Evolutionary conservation across 495 filamentous ascomycete species (phyloP).

Genomic region (Aspergillus campestris): DNA sequence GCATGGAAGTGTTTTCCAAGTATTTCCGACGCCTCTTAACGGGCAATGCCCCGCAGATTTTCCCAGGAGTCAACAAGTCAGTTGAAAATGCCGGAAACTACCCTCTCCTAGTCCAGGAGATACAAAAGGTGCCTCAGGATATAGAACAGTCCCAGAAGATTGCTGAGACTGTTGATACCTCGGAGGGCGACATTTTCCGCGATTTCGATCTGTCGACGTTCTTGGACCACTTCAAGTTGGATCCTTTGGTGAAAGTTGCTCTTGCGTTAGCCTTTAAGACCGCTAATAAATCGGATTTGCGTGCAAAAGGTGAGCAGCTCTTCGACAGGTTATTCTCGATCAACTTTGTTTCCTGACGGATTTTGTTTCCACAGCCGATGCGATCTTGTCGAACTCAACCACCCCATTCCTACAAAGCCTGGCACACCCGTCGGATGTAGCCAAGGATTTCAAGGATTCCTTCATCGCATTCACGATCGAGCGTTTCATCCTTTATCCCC

Average conservation of each 20-base stretch:
- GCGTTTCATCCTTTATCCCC: conserved; percentile 71
- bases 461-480: conserved; percentile 73
- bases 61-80: conserved; percentile 61
- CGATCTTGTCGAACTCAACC: conserved; percentile 67
- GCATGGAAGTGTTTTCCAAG: conserved; percentile 91
- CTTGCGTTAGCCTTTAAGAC: conserved; percentile 83
- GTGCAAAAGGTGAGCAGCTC: conserved; percentile 66
- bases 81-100: conserved; percentile 71
- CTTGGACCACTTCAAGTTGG: conserved; percentile 86
- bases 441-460: conserved; percentile 54
- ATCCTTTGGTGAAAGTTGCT: conserved; percentile 78
- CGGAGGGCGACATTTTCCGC: conserved; percentile 80
- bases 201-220: conserved; percentile 92
- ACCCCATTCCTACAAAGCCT: conserved; percentile 66
- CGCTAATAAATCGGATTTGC: conserved; percentile 66
- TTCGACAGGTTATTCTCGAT: conserved; percentile 1
- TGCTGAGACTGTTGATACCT: conserved; percentile 81
- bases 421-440: conserved; percentile 45
- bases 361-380: conserved; percentile 56
- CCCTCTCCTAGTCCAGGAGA: conserved; percentile 69
- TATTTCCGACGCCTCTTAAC: conserved; percentile 85
- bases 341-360: conserved; percentile 16
- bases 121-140: conserved; percentile 75
- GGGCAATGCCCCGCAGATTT: conserved; percentile 78
- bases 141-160: conserved; percentile 79